Base-by-base conservation (phyloP, 164 flowering plant genomes). In the Cinnamomum chago region DNA sequence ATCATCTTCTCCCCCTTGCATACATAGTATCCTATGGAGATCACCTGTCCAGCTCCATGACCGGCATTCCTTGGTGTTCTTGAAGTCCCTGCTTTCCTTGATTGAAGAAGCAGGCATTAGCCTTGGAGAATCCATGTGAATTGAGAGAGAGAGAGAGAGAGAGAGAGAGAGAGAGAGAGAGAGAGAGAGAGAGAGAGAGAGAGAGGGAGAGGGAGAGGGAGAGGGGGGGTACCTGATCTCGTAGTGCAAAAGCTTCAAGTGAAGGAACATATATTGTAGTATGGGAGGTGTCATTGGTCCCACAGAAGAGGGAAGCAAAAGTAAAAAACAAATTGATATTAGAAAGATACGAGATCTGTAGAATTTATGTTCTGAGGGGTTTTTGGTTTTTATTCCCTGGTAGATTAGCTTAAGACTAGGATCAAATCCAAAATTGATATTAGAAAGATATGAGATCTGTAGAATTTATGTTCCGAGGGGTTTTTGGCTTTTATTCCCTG, bases 1-100 rank as follows among this genome's bases (percentile, higher is more conserved):
- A 47, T 84, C 85, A 50, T 74, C 83, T 2, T 82, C 85, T 7
- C 85, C 87, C 1, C 87, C 87, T 79, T 84, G 85, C 87, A 84
- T 84, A 72, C 85, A 84, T n/a, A 82, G 76, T 55, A 82, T 77
- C 55, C 82, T 70, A 47, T 81, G 82, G 15, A 84, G 85, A 9
- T 83, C 80, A 20, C 71, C 79, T 58, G 51, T 73, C 76, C 76
- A 72, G 27, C 11, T 27, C 35, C 35, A 25, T 68, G 72, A 70
- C 3, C 40, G 65, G 66, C 69, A 24, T 24, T 72, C 65, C 47
- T 73, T 76, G 67, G 20, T 55, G 72, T 51, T 22, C 35, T 65
- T 51, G 24, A 64, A 6, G 33, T 76, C 75, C n/a, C 23, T 50
- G 75, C 47, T 71, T 22, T 76, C 74, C 24, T 66, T 66, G n/a